Conservation (phyloP, 768 basidiomycete genomes). For the Tulasnella sp. region DNA sequence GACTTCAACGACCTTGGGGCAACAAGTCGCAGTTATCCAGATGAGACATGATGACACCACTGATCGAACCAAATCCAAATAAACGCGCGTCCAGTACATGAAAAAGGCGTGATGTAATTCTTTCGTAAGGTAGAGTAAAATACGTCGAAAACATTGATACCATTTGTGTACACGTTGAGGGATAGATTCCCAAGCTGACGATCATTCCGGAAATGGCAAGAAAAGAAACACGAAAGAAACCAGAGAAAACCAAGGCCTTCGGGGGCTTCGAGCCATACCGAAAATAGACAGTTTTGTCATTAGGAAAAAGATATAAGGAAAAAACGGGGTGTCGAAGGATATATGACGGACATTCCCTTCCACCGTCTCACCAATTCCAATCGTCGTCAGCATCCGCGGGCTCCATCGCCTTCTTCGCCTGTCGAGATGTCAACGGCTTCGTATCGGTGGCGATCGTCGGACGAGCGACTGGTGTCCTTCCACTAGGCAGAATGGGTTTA, state of each 20-base stretch:
- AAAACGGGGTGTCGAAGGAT: not conserved
- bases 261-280: not conserved
- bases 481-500: conserved; percentile 2
- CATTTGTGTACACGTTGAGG: not conserved
- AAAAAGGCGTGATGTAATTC: not conserved
- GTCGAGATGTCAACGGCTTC: not conserved
- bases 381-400: conserved; percentile 16
- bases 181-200: not conserved
- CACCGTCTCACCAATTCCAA: conserved; percentile 19
- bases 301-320: not conserved
- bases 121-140: not conserved
- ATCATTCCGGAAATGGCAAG: not conserved
- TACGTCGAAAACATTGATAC: not conserved
- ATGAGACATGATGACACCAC: not conserved
- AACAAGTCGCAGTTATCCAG: not conserved
- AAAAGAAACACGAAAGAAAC: not conserved
- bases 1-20: not conserved
- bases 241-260: not conserved
- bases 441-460: not conserved
- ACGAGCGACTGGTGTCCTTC: not conserved
- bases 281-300: not conserved
- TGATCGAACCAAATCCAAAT: not conserved
- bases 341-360: not conserved
- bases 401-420: not conserved
- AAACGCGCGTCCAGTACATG: not conserved